Conservation (phyloP, 2,329 filamentous ascomycete genomes). For the Pseudogymnoascus sp. region DNA sequence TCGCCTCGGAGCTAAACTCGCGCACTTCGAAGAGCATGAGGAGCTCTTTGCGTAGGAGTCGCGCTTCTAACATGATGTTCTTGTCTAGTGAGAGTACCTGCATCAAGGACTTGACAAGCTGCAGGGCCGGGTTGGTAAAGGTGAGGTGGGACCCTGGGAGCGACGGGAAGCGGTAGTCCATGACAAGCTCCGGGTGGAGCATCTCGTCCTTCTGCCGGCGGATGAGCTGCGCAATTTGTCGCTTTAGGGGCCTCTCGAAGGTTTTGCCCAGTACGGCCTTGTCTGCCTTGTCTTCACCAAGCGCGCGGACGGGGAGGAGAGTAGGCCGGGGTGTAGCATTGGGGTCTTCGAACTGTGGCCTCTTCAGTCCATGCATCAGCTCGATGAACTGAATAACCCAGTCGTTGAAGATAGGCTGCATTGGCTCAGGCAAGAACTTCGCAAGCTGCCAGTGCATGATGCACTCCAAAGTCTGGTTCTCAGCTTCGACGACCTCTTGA, state of each 20-base stretch:
- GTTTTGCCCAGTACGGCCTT: conserved; percentile 64
- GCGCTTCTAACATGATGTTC: conserved; percentile 79
- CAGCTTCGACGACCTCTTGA: conserved; percentile 64
- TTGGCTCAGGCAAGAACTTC: conserved; percentile 70
- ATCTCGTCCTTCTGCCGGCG: conserved; percentile 80
- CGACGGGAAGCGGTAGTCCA: conserved; percentile 76
- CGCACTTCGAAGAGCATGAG: conserved; percentile 86
- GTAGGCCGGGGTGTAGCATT: conserved; percentile 48
- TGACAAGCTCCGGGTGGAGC: conserved; percentile 76
- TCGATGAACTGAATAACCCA: conserved; percentile 95
- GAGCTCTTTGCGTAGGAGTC: conserved; percentile 80
- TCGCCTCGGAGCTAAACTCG: conserved; percentile 83
- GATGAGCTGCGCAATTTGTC: conserved; percentile 75
- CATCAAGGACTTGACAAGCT: conserved; percentile 88
- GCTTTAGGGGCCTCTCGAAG: conserved; percentile 85
- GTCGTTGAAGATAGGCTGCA: conserved; percentile 80
- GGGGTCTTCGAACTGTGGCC: conserved; percentile 40
- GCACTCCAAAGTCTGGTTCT: conserved; percentile 74
- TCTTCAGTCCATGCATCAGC: conserved; percentile 83
- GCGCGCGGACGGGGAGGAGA: conserved; percentile 46
- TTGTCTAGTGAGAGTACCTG: conserved; percentile 88
- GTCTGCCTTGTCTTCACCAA: conserved; percentile 50
- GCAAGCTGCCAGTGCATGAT: conserved; percentile 98
- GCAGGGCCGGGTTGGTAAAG: conserved; percentile 66
- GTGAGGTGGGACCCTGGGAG: conserved; percentile 64